Base-by-base conservation (phyloP, 371 early-diverging fungal species). In the Syncephalastrum sp. region DNA sequence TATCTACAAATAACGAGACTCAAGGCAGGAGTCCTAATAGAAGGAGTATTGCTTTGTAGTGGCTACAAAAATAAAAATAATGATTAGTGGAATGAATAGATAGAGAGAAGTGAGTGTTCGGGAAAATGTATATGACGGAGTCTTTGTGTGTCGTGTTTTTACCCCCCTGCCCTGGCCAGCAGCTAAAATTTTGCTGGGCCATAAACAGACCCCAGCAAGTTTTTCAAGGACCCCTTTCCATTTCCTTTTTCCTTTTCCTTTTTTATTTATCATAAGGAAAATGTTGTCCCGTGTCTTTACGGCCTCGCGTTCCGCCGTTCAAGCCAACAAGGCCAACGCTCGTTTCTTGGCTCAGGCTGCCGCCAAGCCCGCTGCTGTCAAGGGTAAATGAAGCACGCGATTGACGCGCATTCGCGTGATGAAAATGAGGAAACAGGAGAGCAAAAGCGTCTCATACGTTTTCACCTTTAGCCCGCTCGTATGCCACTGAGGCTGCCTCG, bases 401-500 rank as follows among this genome's bases (percentile, higher is more conserved):
- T 41, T 48, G 25, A 49, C 53, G 47, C 45, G 24, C 23, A 43
- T 21, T 23, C 46, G 13, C 29, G 29, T 29, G 5, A 55, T 19
- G 42, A 14, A 53, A 16, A 29, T 15, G 49, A 17, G 8, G 46
- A 14, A 56, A 52, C 33, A 17, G 24, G 42, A 23, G 13, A 24
- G 21, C 8, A 5, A 43, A 3, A 42, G 16, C 38, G 27, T 27
- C 25, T n/a, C 29, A 29, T 29, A 29, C 29, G 29, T 29, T 29
- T 29, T 29, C 3, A 21, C 10, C 2, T 47, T 13, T 56, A 73
- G 77, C 57, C 53, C 72, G 74, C 54, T 54, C 59, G 51, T 74
- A 74, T 58, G 74, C 73, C 52, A 64, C 69, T 53, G 70, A 69
- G 33, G 64, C 72, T 43, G 54, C 63, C 47, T 46, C 65, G 44